phyloP scores from a whole-genome alignment of 78 protist genomes.

The Dictyostelium citrinum region DNA sequence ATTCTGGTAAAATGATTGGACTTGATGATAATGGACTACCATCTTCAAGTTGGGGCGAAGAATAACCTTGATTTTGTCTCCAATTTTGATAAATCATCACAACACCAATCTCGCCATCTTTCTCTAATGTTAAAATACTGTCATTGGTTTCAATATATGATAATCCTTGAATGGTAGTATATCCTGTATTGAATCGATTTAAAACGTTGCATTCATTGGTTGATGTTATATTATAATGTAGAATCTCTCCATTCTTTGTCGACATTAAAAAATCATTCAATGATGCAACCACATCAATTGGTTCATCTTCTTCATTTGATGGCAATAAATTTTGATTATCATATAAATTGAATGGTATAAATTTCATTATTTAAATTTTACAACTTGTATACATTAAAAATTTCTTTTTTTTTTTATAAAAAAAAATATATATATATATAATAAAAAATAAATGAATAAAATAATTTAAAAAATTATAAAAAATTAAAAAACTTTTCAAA shows the following conservation, averaged over 20 bases:
- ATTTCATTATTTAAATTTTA: slow-evolving; percentile 19
- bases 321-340: slow-evolving; percentile 61
- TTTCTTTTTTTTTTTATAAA: not conserved
- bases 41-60: not conserved
- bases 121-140: slow-evolving; percentile 52
- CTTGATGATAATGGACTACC: not conserved
- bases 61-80: slow-evolving; percentile 61
- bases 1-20: not conserved
- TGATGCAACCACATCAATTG: slow-evolving; percentile 45
- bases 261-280: slow-evolving; percentile 54
- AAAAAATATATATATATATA: too few species aligned
- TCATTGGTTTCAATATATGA: slow-evolving; percentile 40
- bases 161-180: not conserved
- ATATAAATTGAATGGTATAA: slow-evolving; percentile 38
- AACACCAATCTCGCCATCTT: slow-evolving; percentile 40
- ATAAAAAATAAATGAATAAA: too few species aligned
- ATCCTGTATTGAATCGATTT: slow-evolving; percentile 27
- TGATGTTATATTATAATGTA: slow-evolving; percentile 38
- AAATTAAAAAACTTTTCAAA: too few species aligned
- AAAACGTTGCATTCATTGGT: not conserved
- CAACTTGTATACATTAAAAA: not conserved
- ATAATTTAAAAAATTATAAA: too few species aligned
- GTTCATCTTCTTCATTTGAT: slow-evolving; percentile 38
- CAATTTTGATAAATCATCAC: slow-evolving; percentile 70
- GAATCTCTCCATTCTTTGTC: slow-evolving; percentile 48